Evolutionary conservation across 2,329 filamentous ascomycete species (phyloP), one percentile per base, ranked within the genome.

Genomic region (Apiospora arundinis): DNA sequence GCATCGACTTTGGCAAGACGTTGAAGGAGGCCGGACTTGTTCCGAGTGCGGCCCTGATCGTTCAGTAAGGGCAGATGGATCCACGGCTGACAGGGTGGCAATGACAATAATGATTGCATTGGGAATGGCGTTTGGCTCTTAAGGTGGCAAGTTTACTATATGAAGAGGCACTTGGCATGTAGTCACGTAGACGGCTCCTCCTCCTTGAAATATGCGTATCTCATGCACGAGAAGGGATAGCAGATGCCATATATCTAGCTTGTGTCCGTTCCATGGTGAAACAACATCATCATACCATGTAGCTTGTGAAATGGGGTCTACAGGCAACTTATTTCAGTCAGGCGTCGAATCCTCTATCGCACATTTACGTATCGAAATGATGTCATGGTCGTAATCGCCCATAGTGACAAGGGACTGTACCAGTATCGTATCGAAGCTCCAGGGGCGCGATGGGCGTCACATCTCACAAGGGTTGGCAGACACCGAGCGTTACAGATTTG

Each of bases 1-100:
- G 86, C 25, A 76, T 89, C 9, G 96, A 97, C 80, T 95, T 98
- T 78, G 93, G 93, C 46, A 92, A 96, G 87, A 96, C 95, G 6
- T 83, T 99, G 70, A 97, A 97, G 84, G 96, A 99, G 82, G 93
- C 95, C 21, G 95, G 95, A 0, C 83, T 98, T 73, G 91, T 95
- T 4, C 96, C 96, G 7, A 97, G 94, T 73, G 95, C 95, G n/a
- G 95, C 94, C 66, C 84, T 99, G 76, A 91, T 97, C 77, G 90
- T 97, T 42, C 88, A 89, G 76, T 91, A 83, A 74, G 45, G 23
- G n/a, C 37, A 6, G n/a, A 21, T 40, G 65, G 40, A 44, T 25
- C 48, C 49, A 67, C 67, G 48, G 44, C 63, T 14, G 25, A 23
- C 16, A 42, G 56, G 32, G 32, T n/a, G 23, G 37, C 28, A 60